Conservation (phyloP, 1,284 basidiomycete species). For the Puccinia triticina region DNA sequence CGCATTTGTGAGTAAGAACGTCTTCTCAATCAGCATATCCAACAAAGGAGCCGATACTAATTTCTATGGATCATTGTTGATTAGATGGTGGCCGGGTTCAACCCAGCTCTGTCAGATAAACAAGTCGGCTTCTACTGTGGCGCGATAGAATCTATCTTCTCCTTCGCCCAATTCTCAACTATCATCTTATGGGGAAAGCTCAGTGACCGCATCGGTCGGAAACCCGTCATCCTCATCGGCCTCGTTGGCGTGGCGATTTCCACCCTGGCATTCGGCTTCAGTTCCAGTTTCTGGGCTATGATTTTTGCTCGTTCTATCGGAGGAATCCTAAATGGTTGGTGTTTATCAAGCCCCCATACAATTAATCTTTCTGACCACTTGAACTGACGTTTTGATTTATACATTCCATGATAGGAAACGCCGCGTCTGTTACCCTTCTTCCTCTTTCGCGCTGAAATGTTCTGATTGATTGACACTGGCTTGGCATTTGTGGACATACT, state of each 20-base stretch:
- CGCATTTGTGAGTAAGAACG: conserved; percentile 54
- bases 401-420: neutral
- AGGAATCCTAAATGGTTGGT: conserved; percentile 56
- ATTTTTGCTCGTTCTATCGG: conserved; percentile 56
- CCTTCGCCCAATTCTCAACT: conserved; percentile 58
- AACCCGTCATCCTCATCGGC: conserved; percentile 61
- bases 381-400: neutral
- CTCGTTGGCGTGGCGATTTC: conserved; percentile 60
- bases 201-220: conserved; percentile 60
- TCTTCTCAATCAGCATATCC: conserved; percentile 55
- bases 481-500: neutral
- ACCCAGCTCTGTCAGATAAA: conserved; percentile 41
- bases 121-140: conserved; percentile 60
- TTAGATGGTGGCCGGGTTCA: conserved; percentile 25
- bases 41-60: neutral
- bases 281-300: conserved; percentile 58
- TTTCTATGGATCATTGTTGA: conserved; percentile 55
- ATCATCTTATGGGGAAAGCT: conserved; percentile 61
- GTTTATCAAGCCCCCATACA: neutral
- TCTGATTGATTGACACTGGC: too few species aligned
- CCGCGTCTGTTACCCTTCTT: conserved; percentile 53
- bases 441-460: neutral
- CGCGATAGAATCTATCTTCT: conserved; percentile 58
- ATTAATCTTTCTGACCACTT: neutral
- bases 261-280: conserved; percentile 60